phyloP scores from a whole-genome alignment of 2,329 filamentous ascomycete species.

The Colletotrichum brevisporum region DNA sequence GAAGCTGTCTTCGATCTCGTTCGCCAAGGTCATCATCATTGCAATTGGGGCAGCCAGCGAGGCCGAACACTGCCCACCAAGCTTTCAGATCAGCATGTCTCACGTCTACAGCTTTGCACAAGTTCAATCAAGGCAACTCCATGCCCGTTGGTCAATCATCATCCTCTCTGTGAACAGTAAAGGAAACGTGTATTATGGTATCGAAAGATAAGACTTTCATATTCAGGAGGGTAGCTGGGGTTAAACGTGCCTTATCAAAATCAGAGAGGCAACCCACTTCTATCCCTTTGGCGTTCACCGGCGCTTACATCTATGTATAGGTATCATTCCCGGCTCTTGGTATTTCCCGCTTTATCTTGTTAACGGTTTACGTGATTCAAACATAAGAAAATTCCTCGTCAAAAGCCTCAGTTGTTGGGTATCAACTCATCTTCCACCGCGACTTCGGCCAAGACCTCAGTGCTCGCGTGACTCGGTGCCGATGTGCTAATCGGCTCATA shows the following conservation, averaged over 20 bases:
- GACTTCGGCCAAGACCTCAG: slow-evolving; percentile 25
- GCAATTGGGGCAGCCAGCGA: too few relatives aligned
- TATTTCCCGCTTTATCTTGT: neutral
- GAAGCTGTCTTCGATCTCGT: too few relatives aligned
- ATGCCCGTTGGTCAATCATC: too few relatives aligned
- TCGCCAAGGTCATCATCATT: too few relatives aligned
- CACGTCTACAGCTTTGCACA: too few relatives aligned
- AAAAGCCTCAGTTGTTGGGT: slow-evolving; percentile 23
- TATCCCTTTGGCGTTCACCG: neutral
- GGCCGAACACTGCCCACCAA: too few relatives aligned
- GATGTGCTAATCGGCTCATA: slow-evolving; percentile 22
- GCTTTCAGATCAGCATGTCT: too few relatives aligned
- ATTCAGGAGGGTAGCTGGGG: neutral
- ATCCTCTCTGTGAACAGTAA: neutral
- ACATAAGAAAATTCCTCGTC: neutral
- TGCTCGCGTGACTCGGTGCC: neutral
- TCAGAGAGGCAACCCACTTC: neutral
- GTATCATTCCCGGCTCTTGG: slow-evolving; percentile 2
- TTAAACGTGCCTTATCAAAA: neutral
- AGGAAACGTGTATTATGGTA: slow-evolving; percentile 21
- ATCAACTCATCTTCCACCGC: slow-evolving; percentile 29
- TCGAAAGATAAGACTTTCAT: slow-evolving; percentile 4
- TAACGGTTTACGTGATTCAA: neutral
- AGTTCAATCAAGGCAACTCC: neutral
- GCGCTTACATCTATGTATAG: slow-evolving; percentile 28